Percentiles rank a stretch among this genome's conserved stretches.
Evolutionary conservation across 2,329 filamentous ascomycete species (phyloP).

Genomic region (Hypoxylon sp.): DNA sequence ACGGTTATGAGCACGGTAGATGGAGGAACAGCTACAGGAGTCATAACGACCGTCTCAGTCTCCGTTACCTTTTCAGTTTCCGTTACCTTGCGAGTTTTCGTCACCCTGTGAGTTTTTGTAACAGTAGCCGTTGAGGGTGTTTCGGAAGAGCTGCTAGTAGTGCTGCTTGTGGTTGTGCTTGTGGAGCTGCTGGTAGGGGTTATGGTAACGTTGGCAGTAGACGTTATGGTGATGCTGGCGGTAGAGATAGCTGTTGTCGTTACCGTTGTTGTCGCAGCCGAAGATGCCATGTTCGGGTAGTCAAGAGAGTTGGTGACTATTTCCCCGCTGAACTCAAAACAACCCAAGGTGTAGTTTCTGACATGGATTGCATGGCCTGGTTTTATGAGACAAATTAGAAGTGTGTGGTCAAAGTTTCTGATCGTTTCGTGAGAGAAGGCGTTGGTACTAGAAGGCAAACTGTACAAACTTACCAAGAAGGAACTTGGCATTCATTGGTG

Average conservation of each 20-base stretch:
- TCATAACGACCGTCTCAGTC: neutral
- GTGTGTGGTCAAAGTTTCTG: too few relatives aligned
- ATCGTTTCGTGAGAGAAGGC: neutral
- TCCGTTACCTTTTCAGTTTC: neutral
- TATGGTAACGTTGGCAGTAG: neutral
- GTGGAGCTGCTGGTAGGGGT: constrained; percentile 4
- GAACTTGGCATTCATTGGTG: neutral
- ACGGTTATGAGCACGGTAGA: neutral
- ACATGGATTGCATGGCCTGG: constrained; percentile 1
- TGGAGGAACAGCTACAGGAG: neutral
- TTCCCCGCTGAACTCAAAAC: constrained; percentile 5
- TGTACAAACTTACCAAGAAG: constrained; percentile 3
- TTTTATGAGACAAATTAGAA: neutral
- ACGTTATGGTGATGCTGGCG: constrained; percentile 4
- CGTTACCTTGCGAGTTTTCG: constrained; percentile 1
- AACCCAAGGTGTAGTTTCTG: constrained; percentile 9
- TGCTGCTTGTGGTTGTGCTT: neutral
- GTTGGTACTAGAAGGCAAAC: neutral
- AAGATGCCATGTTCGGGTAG: neutral
- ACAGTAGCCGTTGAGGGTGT: constrained; percentile 6
- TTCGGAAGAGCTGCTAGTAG: neutral
- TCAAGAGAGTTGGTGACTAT: neutral
- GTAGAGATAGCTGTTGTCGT: neutral
- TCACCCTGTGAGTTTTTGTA: neutral
- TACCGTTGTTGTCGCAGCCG: neutral